Base-by-base conservation (phyloP, 2,329 filamentous ascomycete genomes). In the Bipolaris cookei region DNA sequence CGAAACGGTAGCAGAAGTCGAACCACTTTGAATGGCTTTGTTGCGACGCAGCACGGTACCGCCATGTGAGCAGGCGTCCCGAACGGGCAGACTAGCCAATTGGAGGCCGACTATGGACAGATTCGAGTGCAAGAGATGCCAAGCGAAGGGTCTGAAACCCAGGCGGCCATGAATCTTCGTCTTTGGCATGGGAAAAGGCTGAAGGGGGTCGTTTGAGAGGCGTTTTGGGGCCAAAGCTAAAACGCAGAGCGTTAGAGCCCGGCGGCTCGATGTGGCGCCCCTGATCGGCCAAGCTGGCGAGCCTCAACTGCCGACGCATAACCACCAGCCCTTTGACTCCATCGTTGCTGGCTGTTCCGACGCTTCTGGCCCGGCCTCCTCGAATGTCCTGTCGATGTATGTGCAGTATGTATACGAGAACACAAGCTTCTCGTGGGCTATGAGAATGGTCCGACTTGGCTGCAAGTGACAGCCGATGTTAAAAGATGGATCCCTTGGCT, bases 1-100 rank as follows among this genome's bases (percentile, higher is more conserved):
- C 68, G 67, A 68, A 65, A 67, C 62, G 52, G 67, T 66, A 64
- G 63, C 66, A 73, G 61, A 70, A 69, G 67, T 76, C 73, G 68
- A 63, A 75, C 73, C 69, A 76, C 63, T 28, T 54, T 67, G 63
- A 50, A 56, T 59, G 58, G 56, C 56, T n/a, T 59, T 65, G 66
- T 64, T 74, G 74, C 62, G 67, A 75, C 73, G 69, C 54, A 54
- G 66, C 64, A 56, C 58, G 64, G 61, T 63, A 21, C 55, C 59
- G 61, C 61, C 58, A 65, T 59, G 64, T 61, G 67, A 55, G 63
- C 67, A 59, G 56, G 64, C 65, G 71, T 68, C 66, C 71, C 68
- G 65, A 63, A 69, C 61, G 58, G 58, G 57, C 58, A 68, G 62
- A 57, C 70, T 60, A 68, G 58, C 74, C 65, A 75, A 76, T 75